Evolutionary conservation across 2,329 filamentous ascomycete species (phyloP).

Genomic region (Akanthomyces muscarius): DNA sequence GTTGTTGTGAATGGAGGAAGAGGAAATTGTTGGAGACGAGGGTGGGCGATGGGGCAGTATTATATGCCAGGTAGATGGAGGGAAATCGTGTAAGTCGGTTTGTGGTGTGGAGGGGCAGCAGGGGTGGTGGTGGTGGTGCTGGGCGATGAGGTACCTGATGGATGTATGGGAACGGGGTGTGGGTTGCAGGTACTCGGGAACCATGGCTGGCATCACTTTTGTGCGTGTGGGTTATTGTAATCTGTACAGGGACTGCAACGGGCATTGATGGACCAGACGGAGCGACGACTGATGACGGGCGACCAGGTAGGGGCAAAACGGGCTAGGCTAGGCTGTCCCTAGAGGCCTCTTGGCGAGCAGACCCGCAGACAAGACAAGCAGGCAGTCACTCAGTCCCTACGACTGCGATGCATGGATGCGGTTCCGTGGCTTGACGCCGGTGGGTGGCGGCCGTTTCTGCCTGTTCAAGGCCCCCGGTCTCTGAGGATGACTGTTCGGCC

Average conservation of each 20-base stretch:
- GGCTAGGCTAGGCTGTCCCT: background rate
- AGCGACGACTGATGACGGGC: background rate
- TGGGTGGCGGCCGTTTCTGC: slow-evolving; percentile 8
- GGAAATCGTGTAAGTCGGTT: slow-evolving; percentile 12
- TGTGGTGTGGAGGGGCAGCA: background rate
- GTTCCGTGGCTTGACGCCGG: background rate
- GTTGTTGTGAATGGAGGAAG: background rate
- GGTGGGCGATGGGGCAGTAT: slow-evolving; percentile 6
- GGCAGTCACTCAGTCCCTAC: too few relatives aligned
- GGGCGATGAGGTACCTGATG: too few relatives aligned
- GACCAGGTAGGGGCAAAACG: background rate
- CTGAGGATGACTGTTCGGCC: slow-evolving; percentile 6
- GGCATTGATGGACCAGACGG: background rate
- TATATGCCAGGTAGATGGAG: background rate
- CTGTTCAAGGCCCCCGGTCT: background rate
- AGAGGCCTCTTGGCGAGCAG: background rate
- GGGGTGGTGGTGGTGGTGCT: too few relatives aligned
- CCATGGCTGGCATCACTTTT: too few relatives aligned
- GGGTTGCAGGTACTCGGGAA: background rate
- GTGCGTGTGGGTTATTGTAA: too few relatives aligned
- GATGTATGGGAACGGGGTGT: too few relatives aligned
- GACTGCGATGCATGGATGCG: too few relatives aligned
- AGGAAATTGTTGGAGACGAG: background rate
- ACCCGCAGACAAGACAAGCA: too few relatives aligned
- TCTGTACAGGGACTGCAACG: too few relatives aligned